phyloP scores from a whole-genome alignment of 805 yeast genomes.

The Saturnispora gosingensis region DNA sequence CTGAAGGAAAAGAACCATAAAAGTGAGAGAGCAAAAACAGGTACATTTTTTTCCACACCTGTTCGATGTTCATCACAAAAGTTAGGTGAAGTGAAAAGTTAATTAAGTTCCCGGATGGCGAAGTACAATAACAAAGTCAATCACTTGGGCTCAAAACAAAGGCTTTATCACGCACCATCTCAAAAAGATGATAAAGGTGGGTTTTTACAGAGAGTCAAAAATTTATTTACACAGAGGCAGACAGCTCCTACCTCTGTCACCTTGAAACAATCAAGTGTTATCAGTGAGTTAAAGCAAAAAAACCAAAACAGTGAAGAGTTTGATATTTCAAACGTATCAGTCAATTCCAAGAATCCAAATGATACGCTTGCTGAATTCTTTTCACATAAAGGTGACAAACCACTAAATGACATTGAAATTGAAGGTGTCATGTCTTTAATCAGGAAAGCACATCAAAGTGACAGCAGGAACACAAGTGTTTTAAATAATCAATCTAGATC shows the following conservation, averaged over 20 bases:
- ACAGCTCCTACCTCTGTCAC: not conserved
- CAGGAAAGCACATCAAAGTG: constrained; percentile 29
- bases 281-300: not conserved
- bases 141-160: not conserved
- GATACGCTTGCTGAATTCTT: constrained; percentile 61
- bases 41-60: not conserved
- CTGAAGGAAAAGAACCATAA: too few relatives aligned
- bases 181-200: not conserved
- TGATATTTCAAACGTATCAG: constrained; percentile 14
- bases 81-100: not conserved
- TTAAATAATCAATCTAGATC: constrained; percentile 2
- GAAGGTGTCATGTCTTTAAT: constrained; percentile 70
- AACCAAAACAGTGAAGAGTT: not conserved
- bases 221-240: constrained; percentile 6
- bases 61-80: not conserved
- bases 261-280: not conserved
- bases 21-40: too few relatives aligned
- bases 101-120: not conserved
- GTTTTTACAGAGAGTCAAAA: constrained; percentile 9
- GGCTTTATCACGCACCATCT: constrained; percentile 1
- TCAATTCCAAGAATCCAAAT: constrained; percentile 36
- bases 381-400: constrained; percentile 62
- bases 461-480: constrained; percentile 10
- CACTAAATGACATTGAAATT: constrained; percentile 63
- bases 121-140: not conserved